Conservation (phyloP, 495 filamentous ascomycete genomes). For the Neurospora intermedia region DNA sequence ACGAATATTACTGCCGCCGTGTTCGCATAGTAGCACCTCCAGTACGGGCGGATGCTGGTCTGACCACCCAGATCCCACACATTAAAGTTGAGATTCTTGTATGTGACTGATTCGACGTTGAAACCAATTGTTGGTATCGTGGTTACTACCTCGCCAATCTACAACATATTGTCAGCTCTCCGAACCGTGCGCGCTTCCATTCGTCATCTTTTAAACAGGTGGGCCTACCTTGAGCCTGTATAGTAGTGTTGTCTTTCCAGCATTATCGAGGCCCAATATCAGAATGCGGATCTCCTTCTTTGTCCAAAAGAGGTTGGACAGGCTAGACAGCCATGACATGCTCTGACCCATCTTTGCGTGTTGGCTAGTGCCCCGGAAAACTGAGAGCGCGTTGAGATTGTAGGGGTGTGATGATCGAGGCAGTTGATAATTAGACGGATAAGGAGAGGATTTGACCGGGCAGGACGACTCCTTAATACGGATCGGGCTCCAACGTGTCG, state of each 20-base stretch:
- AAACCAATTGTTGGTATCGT: conserved; percentile 99
- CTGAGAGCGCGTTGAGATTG: background rate
- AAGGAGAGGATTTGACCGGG: background rate
- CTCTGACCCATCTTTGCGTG: conserved; percentile 61
- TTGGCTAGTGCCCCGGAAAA: conserved; percentile 4
- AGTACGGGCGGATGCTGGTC: conserved; percentile 94
- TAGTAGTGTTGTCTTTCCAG: conserved; percentile 92
- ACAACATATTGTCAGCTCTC: conserved; percentile 4
- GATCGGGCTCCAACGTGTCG: background rate
- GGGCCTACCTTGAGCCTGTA: conserved; percentile 81
- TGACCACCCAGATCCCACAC: conserved; percentile 98
- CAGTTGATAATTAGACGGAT: background rate
- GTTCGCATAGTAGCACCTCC: conserved; percentile 99
- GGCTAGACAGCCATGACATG: conserved; percentile 61
- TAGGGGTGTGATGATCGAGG: background rate
- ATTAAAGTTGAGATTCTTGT: conserved; percentile 96
- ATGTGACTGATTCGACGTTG: conserved; percentile 96
- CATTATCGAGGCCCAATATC: conserved; percentile 94
- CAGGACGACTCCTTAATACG: background rate
- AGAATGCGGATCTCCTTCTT: conserved; percentile 98
- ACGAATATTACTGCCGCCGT: conserved; percentile 99
- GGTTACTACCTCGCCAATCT: conserved; percentile 98
- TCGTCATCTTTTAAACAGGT: background rate
- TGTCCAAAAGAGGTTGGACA: conserved; percentile 64
- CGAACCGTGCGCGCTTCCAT: background rate